phyloP scores from a whole-genome alignment of 1,284 basidiomycete genomes.

The Trametes pubescens region DNA sequence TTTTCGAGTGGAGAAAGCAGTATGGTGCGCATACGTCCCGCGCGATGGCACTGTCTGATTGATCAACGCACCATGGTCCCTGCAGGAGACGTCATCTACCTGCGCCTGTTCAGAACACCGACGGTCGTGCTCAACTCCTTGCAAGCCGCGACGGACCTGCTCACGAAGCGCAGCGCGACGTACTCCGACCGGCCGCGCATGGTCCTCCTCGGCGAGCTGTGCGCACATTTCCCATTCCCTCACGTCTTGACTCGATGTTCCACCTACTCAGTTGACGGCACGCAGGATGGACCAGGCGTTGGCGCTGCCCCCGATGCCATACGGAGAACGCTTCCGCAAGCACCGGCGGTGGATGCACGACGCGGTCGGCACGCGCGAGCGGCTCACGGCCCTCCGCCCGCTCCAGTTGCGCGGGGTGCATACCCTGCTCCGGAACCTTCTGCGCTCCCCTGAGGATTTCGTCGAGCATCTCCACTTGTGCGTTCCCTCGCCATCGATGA shows the following conservation, averaged over 20 bases:
- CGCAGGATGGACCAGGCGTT: conserved; percentile 33
- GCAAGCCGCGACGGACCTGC: conserved; percentile 30
- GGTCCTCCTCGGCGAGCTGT: conserved; percentile 3
- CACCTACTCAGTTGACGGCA: background rate
- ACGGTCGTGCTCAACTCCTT: conserved; percentile 34
- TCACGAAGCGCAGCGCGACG: conserved; percentile 36
- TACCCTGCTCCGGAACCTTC: conserved; percentile 30
- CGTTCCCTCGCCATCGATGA: too few relatives aligned
- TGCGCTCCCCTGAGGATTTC: conserved; percentile 34
- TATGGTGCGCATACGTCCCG: conserved; percentile 19
- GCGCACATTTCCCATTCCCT: too few relatives aligned
- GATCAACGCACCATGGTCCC: too few relatives aligned
- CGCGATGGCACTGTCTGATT: too few relatives aligned
- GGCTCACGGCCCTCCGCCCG: conserved; percentile 28
- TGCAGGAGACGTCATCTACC: conserved; percentile 34
- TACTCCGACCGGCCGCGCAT: conserved; percentile 36
- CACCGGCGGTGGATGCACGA: conserved; percentile 42
- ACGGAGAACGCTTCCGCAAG: conserved; percentile 41
- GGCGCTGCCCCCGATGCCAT: conserved; percentile 35
- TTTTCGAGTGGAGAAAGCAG: conserved; percentile 23
- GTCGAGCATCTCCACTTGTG: conserved; percentile 26
- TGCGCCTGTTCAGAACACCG: conserved; percentile 26
- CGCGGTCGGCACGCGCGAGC: conserved; percentile 31
- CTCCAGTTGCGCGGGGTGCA: conserved; percentile 37
- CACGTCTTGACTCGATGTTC: too few relatives aligned